These are phyloP conservation scores for Larix sibirica DNA, from an alignment of 83 land plant genomes.

Conservation along the genomic window DNA sequence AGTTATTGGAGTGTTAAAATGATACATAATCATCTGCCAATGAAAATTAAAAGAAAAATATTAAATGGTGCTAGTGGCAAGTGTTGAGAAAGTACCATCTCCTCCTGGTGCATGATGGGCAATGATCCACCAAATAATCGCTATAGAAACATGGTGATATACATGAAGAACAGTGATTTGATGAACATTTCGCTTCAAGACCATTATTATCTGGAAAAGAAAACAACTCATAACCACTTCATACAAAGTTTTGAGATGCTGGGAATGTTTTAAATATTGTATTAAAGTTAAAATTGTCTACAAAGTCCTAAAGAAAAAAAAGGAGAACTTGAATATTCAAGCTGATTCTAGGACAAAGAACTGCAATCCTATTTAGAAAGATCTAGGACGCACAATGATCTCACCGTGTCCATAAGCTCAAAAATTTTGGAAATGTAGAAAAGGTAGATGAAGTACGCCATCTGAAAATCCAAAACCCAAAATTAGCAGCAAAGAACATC, in stretches of 20 bases:
- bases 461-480: constrained; percentile 19
- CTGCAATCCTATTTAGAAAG: neutral
- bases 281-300: neutral
- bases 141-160: constrained; percentile 43
- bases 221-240: neutral
- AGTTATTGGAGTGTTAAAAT: neutral
- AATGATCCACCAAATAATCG: constrained; percentile 52
- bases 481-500: neutral
- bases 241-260: neutral
- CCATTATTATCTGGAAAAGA: constrained; percentile 36
- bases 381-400: constrained; percentile 12
- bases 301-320: neutral
- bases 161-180: constrained; percentile 47
- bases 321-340: neutral
- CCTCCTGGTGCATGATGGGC: constrained; percentile 53
- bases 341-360: neutral
- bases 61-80: too few relatives aligned
- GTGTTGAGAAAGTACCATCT: constrained; percentile 27
- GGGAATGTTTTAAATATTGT: neutral
- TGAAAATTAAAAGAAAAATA: neutral
- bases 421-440: constrained; percentile 48
- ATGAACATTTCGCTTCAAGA: constrained; percentile 33
- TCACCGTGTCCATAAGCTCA: constrained; percentile 51
- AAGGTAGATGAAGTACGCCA: constrained; percentile 34
- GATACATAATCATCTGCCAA: neutral